Conservation (phyloP, 495 filamentous ascomycete species). For the Penicillium simplicissimum region DNA sequence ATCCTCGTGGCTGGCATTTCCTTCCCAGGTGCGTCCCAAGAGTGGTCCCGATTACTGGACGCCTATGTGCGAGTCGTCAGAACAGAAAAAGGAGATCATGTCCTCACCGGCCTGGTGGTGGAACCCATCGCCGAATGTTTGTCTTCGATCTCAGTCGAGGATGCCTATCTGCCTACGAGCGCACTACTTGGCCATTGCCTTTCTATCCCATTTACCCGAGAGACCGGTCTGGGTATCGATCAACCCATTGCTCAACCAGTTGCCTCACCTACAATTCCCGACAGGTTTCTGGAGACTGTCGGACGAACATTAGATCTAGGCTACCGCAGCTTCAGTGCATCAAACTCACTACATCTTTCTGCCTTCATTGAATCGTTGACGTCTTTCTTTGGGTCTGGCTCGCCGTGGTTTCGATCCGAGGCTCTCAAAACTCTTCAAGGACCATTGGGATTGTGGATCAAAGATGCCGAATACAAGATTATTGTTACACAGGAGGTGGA, state of each 20-base stretch:
- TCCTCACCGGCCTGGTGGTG: slow-evolving; percentile 59
- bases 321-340: slow-evolving; percentile 32
- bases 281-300: slow-evolving; percentile 30
- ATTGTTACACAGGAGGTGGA: slow-evolving; percentile 32
- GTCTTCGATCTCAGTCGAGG: slow-evolving; percentile 18
- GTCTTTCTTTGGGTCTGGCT: slow-evolving; percentile 41
- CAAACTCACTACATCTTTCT: slow-evolving; percentile 26
- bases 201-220: slow-evolving; percentile 35
- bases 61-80: slow-evolving; percentile 58
- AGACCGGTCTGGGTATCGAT: slow-evolving; percentile 11
- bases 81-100: slow-evolving; percentile 65
- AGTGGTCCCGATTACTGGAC: slow-evolving; percentile 64
- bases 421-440: slow-evolving; percentile 36
- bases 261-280: slow-evolving; percentile 22
- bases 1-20: slow-evolving; percentile 64
- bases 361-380: slow-evolving; percentile 44
- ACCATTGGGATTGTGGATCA: slow-evolving; percentile 35
- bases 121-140: slow-evolving; percentile 67
- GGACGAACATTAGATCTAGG: slow-evolving; percentile 30
- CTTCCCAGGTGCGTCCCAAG: slow-evolving; percentile 41
- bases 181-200: slow-evolving; percentile 39
- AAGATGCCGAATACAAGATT: slow-evolving; percentile 34
- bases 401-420: slow-evolving; percentile 30
- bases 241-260: not conserved
- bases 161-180: slow-evolving; percentile 32